Percentiles rank a stretch among this genome's conserved stretches.
Conservation (phyloP, 306 rosid species). For the Canavalia ensiformis region DNA sequence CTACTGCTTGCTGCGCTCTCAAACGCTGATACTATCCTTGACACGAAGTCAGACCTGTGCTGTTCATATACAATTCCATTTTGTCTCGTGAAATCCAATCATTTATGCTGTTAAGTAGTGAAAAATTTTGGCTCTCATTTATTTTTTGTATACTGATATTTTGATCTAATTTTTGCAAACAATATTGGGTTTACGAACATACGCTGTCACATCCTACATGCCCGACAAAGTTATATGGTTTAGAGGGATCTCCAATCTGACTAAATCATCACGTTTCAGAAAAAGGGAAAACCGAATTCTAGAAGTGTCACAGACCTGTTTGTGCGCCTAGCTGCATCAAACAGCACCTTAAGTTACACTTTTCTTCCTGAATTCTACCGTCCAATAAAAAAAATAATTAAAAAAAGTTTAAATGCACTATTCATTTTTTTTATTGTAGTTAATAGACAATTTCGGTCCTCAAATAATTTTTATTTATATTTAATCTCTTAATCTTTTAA, state of each 20-base stretch:
- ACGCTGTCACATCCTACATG: background rate
- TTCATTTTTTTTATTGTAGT: background rate
- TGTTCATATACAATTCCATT: slow-evolving; percentile 45
- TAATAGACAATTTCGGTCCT: background rate
- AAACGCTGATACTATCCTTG: slow-evolving; percentile 35
- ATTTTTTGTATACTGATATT: slow-evolving; percentile 33
- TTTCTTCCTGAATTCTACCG: background rate
- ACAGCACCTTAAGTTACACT: background rate
- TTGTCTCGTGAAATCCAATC: slow-evolving; percentile 31
- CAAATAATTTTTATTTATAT: background rate
- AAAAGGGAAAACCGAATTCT: background rate
- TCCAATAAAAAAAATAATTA: background rate
- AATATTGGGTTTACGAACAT: background rate
- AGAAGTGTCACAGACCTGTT: background rate
- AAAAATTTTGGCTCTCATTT: slow-evolving; percentile 41
- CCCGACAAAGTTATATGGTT: background rate
- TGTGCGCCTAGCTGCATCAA: background rate
- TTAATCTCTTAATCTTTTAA: background rate
- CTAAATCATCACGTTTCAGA: background rate
- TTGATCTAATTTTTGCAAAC: slow-evolving; percentile 27
- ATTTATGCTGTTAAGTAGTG: slow-evolving; percentile 36
- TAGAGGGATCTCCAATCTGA: background rate
- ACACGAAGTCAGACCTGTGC: slow-evolving; percentile 35
- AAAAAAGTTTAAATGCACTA: background rate
- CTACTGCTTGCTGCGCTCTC: slow-evolving; percentile 36